Conservation (phyloP, 805 yeast species). For the Saccharomycopsis sp. region DNA sequence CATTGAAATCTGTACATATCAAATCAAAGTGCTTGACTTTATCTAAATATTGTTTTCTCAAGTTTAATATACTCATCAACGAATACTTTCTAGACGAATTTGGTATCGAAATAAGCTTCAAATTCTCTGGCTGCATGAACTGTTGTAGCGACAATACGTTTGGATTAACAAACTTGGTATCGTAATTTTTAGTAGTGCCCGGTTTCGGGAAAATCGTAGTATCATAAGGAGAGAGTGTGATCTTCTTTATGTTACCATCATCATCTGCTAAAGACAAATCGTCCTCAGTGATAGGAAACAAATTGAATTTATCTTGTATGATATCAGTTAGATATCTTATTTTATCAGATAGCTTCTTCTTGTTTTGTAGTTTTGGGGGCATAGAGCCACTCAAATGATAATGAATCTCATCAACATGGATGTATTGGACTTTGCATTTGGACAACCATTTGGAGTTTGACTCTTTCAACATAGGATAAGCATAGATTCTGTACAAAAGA, state of each 20-base stretch:
- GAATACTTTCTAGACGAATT: slow-evolving; percentile 9
- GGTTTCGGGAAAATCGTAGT: slow-evolving; percentile 17
- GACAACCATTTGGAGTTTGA: slow-evolving; percentile 23
- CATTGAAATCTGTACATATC: slow-evolving; percentile 52
- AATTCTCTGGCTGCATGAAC: slow-evolving; percentile 14
- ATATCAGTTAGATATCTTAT: not conserved
- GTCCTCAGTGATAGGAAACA: slow-evolving; percentile 8
- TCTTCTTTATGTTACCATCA: not conserved
- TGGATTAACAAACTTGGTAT: not conserved
- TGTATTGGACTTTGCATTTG: slow-evolving; percentile 14
- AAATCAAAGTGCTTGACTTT: slow-evolving; percentile 20
- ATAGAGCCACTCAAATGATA: not conserved
- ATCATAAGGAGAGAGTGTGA: not conserved
- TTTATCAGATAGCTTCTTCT: not conserved
- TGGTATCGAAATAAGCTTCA: slow-evolving; percentile 11
- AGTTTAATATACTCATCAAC: slow-evolving; percentile 15
- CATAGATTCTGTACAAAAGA: slow-evolving; percentile 69
- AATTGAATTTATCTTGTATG: slow-evolving; percentile 1
- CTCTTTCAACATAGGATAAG: slow-evolving; percentile 59
- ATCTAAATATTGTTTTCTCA: slow-evolving; percentile 19
- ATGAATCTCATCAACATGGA: not conserved
- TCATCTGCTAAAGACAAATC: slow-evolving; percentile 2
- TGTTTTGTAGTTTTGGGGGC: not conserved
- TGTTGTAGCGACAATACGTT: slow-evolving; percentile 10
- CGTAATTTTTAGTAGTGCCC: slow-evolving; percentile 6